These are phyloP conservation scores for Aspergillus pseudotamarii DNA, from an alignment of 2,329 filamentous ascomycete species.

Conservation along the genomic window DNA sequence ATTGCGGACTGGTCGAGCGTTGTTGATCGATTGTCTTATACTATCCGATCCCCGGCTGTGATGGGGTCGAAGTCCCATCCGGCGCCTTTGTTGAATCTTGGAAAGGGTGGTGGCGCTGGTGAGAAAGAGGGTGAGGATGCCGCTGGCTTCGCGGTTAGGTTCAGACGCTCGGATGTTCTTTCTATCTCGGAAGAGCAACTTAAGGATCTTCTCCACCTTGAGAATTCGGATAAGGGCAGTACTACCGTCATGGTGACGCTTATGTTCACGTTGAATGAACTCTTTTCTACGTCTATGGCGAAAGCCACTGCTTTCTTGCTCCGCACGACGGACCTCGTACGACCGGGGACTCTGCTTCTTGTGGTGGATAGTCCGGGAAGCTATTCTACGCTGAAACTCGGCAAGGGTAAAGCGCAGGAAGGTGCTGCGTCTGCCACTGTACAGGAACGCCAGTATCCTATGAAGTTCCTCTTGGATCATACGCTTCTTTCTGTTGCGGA, in stretches of 20 bases:
- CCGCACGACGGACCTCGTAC: constrained; percentile 62
- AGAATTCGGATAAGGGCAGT: background rate
- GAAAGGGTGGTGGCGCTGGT: constrained; percentile 8
- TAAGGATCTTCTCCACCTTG: constrained; percentile 34
- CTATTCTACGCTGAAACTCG: constrained; percentile 80
- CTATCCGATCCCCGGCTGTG: constrained; percentile 50
- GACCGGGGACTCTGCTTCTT: constrained; percentile 68
- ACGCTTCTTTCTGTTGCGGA: constrained; percentile 62
- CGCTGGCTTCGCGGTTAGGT: constrained; percentile 37
- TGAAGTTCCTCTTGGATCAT: constrained; percentile 90
- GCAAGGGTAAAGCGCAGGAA: constrained; percentile 44
- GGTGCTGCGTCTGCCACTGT: constrained; percentile 41
- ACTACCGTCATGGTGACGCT: constrained; percentile 68
- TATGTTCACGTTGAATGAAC: constrained; percentile 93
- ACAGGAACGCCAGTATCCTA: constrained; percentile 71
- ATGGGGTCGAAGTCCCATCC: constrained; percentile 30
- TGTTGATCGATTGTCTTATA: constrained; percentile 58
- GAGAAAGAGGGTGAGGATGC: background rate
- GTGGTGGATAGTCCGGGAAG: constrained; percentile 92
- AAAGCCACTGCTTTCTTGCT: constrained; percentile 78
- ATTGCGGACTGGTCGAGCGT: constrained; percentile 76
- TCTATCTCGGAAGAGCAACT: constrained; percentile 42
- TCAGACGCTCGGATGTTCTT: constrained; percentile 57
- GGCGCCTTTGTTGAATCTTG: constrained; percentile 28
- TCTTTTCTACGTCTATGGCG: constrained; percentile 76